Conservation (phyloP, 2,329 filamentous ascomycete genomes). For the Cercospora sp. region DNA sequence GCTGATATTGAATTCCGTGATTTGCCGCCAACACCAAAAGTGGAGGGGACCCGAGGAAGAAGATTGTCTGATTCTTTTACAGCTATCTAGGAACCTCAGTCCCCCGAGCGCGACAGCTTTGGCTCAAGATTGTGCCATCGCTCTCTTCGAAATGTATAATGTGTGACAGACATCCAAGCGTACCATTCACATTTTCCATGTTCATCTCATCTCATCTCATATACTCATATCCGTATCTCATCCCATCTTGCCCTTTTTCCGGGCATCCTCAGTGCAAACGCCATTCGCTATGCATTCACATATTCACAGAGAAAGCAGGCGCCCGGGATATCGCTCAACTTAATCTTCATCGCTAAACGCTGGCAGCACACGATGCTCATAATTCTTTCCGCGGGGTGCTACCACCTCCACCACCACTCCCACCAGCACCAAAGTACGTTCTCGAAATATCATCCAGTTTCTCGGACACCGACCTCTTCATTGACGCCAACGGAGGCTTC, state of each 20-base stretch:
- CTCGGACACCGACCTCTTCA: slow-evolving; percentile 13
- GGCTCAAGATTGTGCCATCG: not conserved
- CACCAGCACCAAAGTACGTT: slow-evolving; percentile 13
- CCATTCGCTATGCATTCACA: slow-evolving; percentile 16
- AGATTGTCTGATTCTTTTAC: not conserved
- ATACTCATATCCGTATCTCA: not conserved
- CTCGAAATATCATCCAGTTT: slow-evolving; percentile 13
- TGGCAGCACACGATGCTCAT: not conserved
- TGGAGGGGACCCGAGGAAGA: not conserved
- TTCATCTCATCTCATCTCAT: not conserved
- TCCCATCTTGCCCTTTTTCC: not conserved
- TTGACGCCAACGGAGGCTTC: not conserved
- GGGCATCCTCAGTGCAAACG: not conserved
- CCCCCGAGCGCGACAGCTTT: not conserved
- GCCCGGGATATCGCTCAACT: not conserved
- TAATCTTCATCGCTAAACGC: not conserved
- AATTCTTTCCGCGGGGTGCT: slow-evolving; percentile 15
- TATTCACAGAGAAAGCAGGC: not conserved
- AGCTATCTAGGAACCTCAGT: not conserved
- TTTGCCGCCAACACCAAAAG: not conserved
- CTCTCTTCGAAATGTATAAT: not conserved
- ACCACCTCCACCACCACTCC: not conserved
- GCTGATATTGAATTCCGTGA: not conserved
- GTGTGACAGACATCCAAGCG: not conserved
- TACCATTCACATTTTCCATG: not conserved